Evolutionary conservation across 116 monocot species (phyloP), one percentile per base, ranked within the genome.

Genomic region (Posidonia oceanica): DNA sequence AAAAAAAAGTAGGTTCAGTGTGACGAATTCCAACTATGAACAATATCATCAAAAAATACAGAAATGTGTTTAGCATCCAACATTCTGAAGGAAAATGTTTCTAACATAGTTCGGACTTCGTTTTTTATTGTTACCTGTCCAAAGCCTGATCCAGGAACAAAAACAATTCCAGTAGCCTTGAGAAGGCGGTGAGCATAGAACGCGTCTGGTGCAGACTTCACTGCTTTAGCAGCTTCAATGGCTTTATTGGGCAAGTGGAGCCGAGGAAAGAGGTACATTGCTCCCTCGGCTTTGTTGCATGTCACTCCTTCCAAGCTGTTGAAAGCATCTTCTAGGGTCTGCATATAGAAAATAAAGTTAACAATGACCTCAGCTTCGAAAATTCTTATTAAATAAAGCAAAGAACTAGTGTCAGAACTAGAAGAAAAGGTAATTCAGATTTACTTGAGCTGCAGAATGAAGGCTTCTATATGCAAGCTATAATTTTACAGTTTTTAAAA

Each of bases 261-360:
- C 10, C 83, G 86, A 6, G 96, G 96, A 76, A 96, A 96, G 22
- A 96, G 86, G 67, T 91, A 96, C 96, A 96, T 96, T 29, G 96
- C 96, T 67, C 96, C 96, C 74, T 96, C 96, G 0, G 96, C 85
- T 70, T 87, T 88, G 73, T 96, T 96, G 78, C 96, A 96, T n/a
- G 84, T 85, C 53, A 96, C 88, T 14, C 96, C 91, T 78, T 96
- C 96, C 76, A 96, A 78, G 72, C 81, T 83, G 72, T 91, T 91
- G 76, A 96, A 87, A 42, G 91, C 91, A 38, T 82, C 85, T 79
- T 96, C 91, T 59, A 96, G 72, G 29, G 86, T 81, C 96, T 96
- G 78, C 37, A 65, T 59, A 15, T 4, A 37, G 54, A 36, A 20
- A 64, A n/a, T 64, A 29, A 40, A 41, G 39, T 29, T 39, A 16